Evolutionary conservation across 306 rosid species (phyloP), one percentile per base, ranked within the genome.

Genomic region (Hippophae tibetana): DNA sequence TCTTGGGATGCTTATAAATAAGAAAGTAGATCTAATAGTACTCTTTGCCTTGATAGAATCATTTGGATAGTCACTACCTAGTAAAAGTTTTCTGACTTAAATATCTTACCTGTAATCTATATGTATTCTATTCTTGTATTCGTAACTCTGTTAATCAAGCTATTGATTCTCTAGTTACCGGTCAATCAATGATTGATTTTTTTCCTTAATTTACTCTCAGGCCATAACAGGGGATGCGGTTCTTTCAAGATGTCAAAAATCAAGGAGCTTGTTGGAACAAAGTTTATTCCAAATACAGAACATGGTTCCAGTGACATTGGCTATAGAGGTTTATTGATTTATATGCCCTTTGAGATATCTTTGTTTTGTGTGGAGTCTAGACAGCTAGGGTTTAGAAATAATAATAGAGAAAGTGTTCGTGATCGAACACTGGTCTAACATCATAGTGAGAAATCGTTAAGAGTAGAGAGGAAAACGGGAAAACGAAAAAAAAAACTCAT

Each of bases 241-340:
- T 44, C 54, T 77, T 44, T 65, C 76, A 58, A 79, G 82, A 72
- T 81, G 88, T 68, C 64, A 77, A 66, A 79, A 45, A 67, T 48
- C 77, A 62, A 18, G 74, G 57, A 40, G 62, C 55, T 60, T 62
- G 53, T 72, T 85, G 66, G 70, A 57, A 45, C 47, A 71, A 10
- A 60, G 65, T 64, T 72, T 85, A 76, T 23, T 63, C 59, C 82
- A 79, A 64, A 67, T 85, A 68, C 93, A 77, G 65, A 52, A 49
- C 31, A 43, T 62, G 2, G 93, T 82, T 62, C 82, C 80, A 43
- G 14, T 66, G 13, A 23, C 60, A 61, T 70, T 85, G 73, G 85
- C 76, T 75, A 73, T 67, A 27, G 51, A 79, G 93, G 93, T 85
- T 71, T 13, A 52, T 53, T 13, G 40, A 55, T 18, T 38, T 69